These are phyloP conservation scores for Cystobasidium sp. DNA, from an alignment of 1,284 basidiomycete genomes.

Conservation along the genomic window DNA sequence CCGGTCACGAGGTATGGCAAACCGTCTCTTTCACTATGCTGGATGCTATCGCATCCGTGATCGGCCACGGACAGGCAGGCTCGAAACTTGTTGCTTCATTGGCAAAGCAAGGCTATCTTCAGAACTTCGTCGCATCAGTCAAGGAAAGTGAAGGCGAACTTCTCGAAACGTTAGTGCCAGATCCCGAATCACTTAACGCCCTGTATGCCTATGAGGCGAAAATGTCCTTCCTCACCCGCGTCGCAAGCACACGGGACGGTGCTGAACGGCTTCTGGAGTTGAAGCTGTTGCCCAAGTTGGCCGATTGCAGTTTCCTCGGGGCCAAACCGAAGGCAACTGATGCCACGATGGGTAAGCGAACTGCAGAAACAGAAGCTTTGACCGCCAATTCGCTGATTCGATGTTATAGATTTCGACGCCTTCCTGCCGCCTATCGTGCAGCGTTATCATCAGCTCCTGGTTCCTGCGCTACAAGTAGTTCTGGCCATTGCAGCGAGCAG, in stretches of 20 bases:
- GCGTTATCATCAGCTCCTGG: conserved; percentile 83
- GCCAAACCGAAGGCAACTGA: conserved; percentile 79
- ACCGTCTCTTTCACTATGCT: conserved; percentile 87
- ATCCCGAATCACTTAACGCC: conserved; percentile 87
- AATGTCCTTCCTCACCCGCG: conserved; percentile 81
- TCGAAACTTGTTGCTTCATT: conserved; percentile 61
- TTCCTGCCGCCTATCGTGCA: conserved; percentile 86
- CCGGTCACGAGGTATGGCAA: conserved; percentile 94
- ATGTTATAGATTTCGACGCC: conserved; percentile 70
- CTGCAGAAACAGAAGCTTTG: background rate
- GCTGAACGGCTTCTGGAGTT: conserved; percentile 84
- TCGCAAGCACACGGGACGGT: conserved; percentile 78
- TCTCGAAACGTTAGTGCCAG: conserved; percentile 79
- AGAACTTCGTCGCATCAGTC: conserved; percentile 79
- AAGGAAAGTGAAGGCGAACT: conserved; percentile 82
- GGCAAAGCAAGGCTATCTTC: conserved; percentile 75
- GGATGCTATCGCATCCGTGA: conserved; percentile 67
- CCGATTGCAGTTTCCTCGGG: conserved; percentile 85
- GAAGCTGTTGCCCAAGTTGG: conserved; percentile 75
- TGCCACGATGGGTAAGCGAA: conserved; percentile 71
- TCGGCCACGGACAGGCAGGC: conserved; percentile 59
- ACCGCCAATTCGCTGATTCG: background rate
- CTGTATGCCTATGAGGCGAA: conserved; percentile 95
- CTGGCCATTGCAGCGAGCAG: conserved; percentile 69
- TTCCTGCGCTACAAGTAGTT: conserved; percentile 80